Evolutionary conservation across 139 green algal species (phyloP).

Genomic region (Coccomyxa sp.): DNA sequence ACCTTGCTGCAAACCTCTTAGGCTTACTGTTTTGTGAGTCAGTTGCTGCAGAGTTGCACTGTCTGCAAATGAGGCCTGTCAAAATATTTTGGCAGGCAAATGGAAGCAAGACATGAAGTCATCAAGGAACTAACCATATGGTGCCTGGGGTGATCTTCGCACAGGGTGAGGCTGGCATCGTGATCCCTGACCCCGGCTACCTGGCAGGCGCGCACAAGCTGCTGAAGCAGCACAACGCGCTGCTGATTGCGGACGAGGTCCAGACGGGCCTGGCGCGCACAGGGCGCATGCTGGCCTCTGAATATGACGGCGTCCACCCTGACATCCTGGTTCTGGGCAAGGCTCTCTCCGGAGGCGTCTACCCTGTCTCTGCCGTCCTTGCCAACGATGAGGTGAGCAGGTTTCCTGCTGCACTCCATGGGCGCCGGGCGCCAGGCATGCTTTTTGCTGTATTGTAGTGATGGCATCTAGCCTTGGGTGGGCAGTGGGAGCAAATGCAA

Average conservation of each 20-base stretch:
- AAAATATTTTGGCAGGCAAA: no score
- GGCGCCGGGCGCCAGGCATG: no score
- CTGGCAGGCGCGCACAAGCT: slow-evolving; percentile 64
- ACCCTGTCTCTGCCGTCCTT: slow-evolving; percentile 92
- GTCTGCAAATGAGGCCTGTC: no score
- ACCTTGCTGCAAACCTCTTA: no score
- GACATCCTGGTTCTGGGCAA: slow-evolving; percentile 95
- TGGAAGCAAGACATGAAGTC: no score
- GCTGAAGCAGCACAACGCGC: slow-evolving; percentile 81
- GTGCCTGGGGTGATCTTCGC: no score
- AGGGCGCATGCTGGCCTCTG: slow-evolving; percentile 78
- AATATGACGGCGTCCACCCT: slow-evolving; percentile 83
- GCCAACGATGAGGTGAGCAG: slow-evolving; percentile 59
- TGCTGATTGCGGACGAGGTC: slow-evolving; percentile 93
- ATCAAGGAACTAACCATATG: no score
- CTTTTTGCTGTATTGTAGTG: neutral
- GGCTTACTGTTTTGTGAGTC: no score
- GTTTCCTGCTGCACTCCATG: neutral
- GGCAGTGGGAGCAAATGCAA: no score
- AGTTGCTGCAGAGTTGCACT: no score
- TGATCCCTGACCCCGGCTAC: slow-evolving; percentile 92
- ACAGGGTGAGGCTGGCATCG: slow-evolving; percentile 86
- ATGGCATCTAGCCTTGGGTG: neutral
- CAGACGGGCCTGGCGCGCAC: slow-evolving; percentile 78
- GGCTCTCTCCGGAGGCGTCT: slow-evolving; percentile 78